These are phyloP conservation scores for Pythium vanterpoolii DNA, from an alignment of 352 stramenopile species.

Conservation along the genomic window DNA sequence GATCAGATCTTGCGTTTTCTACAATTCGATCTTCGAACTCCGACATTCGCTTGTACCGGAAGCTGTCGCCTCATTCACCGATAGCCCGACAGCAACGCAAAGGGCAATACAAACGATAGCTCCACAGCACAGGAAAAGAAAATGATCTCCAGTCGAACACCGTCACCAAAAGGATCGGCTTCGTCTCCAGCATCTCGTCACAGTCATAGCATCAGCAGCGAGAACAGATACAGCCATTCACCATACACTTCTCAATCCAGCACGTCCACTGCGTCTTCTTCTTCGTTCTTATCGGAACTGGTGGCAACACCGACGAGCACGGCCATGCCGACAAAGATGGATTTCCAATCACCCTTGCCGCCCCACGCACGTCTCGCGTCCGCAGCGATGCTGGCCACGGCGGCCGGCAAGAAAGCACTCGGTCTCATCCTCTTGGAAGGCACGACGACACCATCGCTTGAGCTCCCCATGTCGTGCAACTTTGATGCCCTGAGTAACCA, in stretches of 20 bases:
- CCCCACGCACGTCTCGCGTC: slow-evolving; percentile 24
- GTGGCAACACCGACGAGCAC: slow-evolving; percentile 22
- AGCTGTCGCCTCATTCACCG: background rate
- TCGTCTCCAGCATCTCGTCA: background rate
- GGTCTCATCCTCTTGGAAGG: slow-evolving; percentile 23
- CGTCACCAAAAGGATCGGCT: background rate
- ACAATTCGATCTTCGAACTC: slow-evolving; percentile 8
- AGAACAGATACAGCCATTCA: no score
- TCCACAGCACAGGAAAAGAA: background rate
- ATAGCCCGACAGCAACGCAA: background rate
- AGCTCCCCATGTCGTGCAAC: slow-evolving; percentile 32
- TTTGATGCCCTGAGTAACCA: slow-evolving; percentile 46
- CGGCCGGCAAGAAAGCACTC: slow-evolving; percentile 21
- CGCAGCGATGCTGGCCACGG: slow-evolving; percentile 12
- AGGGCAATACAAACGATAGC: background rate
- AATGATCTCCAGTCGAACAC: slow-evolving; percentile 8
- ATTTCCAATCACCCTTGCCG: slow-evolving; percentile 28
- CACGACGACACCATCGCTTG: slow-evolving; percentile 20
- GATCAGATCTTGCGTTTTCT: slow-evolving; percentile 6
- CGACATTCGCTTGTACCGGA: background rate
- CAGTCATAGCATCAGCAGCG: background rate
- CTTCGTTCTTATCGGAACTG: slow-evolving; percentile 12
- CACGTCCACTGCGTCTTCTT: background rate
- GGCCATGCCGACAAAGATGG: slow-evolving; percentile 17
- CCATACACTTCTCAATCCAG: no score